A percentile compares a stretch with the other conserved stretches of the same genome.
Evolutionary conservation across 345 rosid species (phyloP).

Genomic region (Arabidopsis arenosa): DNA sequence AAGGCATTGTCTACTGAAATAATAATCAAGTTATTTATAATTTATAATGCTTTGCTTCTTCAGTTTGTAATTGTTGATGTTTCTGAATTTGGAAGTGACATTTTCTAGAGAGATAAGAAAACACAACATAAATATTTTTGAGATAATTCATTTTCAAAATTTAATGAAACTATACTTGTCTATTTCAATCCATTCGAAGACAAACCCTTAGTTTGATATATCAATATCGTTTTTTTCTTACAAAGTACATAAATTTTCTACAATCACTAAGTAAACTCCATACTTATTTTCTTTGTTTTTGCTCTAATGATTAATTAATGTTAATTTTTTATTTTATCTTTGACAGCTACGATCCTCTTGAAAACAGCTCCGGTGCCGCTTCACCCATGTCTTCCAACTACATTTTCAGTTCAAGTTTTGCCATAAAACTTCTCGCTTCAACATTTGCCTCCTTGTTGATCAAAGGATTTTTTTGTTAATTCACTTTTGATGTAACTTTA

Average conservation of each 20-base stretch:
- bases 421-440: not conserved
- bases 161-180: not conserved
- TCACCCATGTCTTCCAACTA: not conserved
- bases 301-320: not conserved
- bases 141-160: not conserved
- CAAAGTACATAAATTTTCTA: not conserved
- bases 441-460: not conserved
- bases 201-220: not conserved
- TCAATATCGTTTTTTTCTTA: not conserved
- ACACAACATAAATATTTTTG: not conserved
- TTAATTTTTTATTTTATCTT: not conserved
- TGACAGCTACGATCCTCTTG: conserved; percentile 1
- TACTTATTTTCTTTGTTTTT: not conserved
- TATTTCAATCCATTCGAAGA: not conserved
- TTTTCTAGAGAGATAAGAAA: no score
- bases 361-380: not conserved
- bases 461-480: not conserved
- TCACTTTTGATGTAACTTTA: not conserved
- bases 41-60: not conserved
- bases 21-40: conserved; percentile 8
- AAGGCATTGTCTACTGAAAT: conserved; percentile 11
- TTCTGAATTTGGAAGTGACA: not conserved
- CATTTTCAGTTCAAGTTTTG: conserved; percentile 1
- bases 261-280: not conserved
- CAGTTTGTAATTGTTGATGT: not conserved